Evolutionary conservation across 106 monocot species (phyloP).

Genomic region (Vanilla planifolia): DNA sequence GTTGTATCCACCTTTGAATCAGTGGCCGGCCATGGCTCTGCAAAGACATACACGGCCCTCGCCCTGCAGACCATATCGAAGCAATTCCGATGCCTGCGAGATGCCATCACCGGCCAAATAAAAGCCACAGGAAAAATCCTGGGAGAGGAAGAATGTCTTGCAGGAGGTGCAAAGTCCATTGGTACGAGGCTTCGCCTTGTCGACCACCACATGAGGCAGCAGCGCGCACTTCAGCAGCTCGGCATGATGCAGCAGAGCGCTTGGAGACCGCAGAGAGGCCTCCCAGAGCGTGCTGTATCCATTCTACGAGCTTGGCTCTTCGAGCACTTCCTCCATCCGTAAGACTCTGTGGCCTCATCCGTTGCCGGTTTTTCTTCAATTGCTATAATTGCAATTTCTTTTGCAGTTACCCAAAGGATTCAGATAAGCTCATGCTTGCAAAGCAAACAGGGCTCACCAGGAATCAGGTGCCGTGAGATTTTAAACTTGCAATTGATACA

Average conservation of each 20-base stretch:
- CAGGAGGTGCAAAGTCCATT: constrained; percentile 29
- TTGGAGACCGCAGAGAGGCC: constrained; percentile 91
- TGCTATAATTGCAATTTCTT: no score
- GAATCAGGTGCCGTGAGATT: constrained; percentile 40
- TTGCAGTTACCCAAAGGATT: constrained; percentile 75
- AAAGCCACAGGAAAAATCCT: constrained; percentile 47
- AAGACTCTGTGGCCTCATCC: constrained; percentile 2
- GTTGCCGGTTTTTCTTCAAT: not conserved
- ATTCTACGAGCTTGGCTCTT: constrained; percentile 96
- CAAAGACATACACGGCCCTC: constrained; percentile 78
- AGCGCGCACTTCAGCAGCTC: constrained; percentile 87
- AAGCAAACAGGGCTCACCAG: constrained; percentile 74
- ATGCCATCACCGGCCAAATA: constrained; percentile 74
- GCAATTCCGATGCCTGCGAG: constrained; percentile 93
- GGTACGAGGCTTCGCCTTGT: constrained; percentile 81
- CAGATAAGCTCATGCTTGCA: constrained; percentile 70
- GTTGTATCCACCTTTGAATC: constrained; percentile 79
- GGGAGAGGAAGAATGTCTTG: constrained; percentile 60
- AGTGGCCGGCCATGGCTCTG: constrained; percentile 60
- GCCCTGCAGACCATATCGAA: constrained; percentile 91
- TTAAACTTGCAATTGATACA: no score
- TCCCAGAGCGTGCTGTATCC: constrained; percentile 91
- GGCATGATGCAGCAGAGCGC: constrained; percentile 93
- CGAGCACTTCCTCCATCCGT: constrained; percentile 99
- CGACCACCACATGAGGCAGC: constrained; percentile 92